Conservation (phyloP, 2,329 filamentous ascomycete genomes). For the Chaetomium strumarium region DNA sequence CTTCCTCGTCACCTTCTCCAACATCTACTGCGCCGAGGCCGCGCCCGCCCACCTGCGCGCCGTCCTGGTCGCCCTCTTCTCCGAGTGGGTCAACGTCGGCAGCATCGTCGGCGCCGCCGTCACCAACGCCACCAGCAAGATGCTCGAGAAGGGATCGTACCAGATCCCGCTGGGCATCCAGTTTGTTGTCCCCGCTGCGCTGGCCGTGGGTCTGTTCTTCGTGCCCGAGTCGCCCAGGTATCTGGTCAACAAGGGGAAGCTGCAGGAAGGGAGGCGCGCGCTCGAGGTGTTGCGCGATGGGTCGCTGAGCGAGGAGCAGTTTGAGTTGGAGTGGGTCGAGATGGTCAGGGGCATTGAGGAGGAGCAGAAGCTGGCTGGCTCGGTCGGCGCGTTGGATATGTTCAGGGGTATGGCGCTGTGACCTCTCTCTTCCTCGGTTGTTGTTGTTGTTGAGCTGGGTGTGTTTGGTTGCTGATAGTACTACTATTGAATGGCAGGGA, state of each 20-base stretch:
- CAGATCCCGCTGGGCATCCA: constrained; percentile 42
- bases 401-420: constrained; percentile 26
- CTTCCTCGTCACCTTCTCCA: constrained; percentile 41
- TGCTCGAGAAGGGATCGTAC: constrained; percentile 36
- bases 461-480: background rate
- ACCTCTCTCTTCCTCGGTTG: background rate
- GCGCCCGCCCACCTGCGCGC: constrained; percentile 43
- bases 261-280: constrained; percentile 26
- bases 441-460: background rate
- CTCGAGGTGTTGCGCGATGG: constrained; percentile 29
- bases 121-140: constrained; percentile 36
- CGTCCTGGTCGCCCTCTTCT: constrained; percentile 43
- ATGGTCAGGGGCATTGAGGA: constrained; percentile 10
- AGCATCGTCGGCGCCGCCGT: constrained; percentile 41
- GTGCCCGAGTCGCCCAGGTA: constrained; percentile 43
- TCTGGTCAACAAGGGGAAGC: constrained; percentile 32
- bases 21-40: constrained; percentile 44
- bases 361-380: constrained; percentile 2
- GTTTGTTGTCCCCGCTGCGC: constrained; percentile 41
- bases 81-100: constrained; percentile 44
- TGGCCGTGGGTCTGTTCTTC: constrained; percentile 40
- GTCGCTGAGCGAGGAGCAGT: constrained; percentile 27
- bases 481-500: constrained; percentile 27
- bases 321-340: constrained; percentile 32
- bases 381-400: constrained; percentile 31